These are phyloP conservation scores for Linum usitatissimum DNA, from an alignment of 345 rosid genomes.

Conservation along the genomic window DNA sequence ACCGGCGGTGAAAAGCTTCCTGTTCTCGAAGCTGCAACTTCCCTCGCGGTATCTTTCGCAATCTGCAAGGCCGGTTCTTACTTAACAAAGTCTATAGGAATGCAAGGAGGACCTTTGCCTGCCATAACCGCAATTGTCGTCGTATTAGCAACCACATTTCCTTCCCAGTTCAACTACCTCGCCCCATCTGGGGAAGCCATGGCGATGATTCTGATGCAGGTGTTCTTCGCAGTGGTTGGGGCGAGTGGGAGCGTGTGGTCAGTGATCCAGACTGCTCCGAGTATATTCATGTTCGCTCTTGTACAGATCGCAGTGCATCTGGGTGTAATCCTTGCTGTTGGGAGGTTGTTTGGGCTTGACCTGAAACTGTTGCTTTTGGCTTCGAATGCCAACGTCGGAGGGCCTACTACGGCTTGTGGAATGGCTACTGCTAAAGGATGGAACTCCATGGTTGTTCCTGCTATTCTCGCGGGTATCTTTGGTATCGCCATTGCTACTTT, in stretches of 20 bases:
- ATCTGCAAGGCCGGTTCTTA: conserved; percentile 64
- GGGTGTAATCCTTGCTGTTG: conserved; percentile 39
- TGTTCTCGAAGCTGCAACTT: conserved; percentile 45
- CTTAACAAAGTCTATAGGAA: conserved; percentile 40
- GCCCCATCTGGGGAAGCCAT: conserved; percentile 87
- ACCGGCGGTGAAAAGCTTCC: conserved; percentile 40
- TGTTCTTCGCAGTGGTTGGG: conserved; percentile 79
- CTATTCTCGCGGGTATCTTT: conserved; percentile 69
- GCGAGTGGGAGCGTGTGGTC: conserved; percentile 79
- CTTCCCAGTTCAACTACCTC: conserved; percentile 53
- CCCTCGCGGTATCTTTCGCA: conserved; percentile 66
- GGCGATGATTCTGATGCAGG: conserved; percentile 91
- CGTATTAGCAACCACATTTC: conserved; percentile 58
- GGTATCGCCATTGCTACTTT: conserved; percentile 76
- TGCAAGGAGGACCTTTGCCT: conserved; percentile 69
- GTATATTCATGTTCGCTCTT: conserved; percentile 74
- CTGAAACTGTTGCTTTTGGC: conserved; percentile 65
- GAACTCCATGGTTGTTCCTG: conserved; percentile 56
- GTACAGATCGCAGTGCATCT: conserved; percentile 67
- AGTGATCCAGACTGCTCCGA: conserved; percentile 72
- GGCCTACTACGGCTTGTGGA: conserved; percentile 86
- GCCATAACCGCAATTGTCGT: conserved; percentile 69
- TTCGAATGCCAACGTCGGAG: conserved; percentile 87
- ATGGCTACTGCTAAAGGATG: conserved; percentile 93
- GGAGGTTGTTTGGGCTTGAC: conserved; percentile 49